Evolutionary conservation across 768 basidiomycete genomes (phyloP), one percentile per base, ranked within the genome.

Genomic region (Pilatotrama ljubarskyi): DNA sequence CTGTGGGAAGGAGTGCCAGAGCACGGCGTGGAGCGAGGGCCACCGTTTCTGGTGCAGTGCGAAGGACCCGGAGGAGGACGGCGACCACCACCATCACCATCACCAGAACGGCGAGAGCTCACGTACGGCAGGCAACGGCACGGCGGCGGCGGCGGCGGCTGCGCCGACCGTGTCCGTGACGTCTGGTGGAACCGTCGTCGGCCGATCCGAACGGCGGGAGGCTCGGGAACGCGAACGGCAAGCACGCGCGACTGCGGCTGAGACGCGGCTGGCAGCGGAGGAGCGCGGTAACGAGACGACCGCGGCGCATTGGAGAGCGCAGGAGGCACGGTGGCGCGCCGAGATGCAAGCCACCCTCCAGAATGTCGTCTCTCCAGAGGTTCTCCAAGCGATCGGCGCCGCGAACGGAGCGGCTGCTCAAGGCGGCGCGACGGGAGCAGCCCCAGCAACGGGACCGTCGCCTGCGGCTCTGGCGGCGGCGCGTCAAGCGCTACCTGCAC

Each of bases 1-100:
- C 72, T 98, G 97, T 68, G 93, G 93, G 24, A 98, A 98, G 74
- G 91, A 95, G 66, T 98, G 95, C 69, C 95, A 97, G 77, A 93
- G 91, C 65, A 91, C 88, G 17, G 96, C 95, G 0, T 98, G 95
- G 95, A 90, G 90, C 64, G 94, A 95, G 67, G 95, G 96, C 0
- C 95, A 98, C 72, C 79, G 95, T 56, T 98, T 95, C 70, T 95
- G 94, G 94, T 95, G 92, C 68, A 88, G 84, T 61, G 88, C 85
- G 11, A 80, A 81, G 53, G 83, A 84, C 24, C 77, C 74, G 9
- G 82, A 82, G 10, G 81, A 84, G 17, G 73, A 71, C 7, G 61
- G 68, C 0, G 57, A 66, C 22, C 73, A 75, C 29, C 61, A 65
- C 17, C 59, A 64, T 29, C 63, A 58, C 40, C 59, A 55, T 15